A percentile compares a stretch with the other conserved stretches of the same genome.
These are phyloP conservation scores for Avicennia marina DNA, from an alignment of 257 asterid genomes.

Conservation along the genomic window DNA sequence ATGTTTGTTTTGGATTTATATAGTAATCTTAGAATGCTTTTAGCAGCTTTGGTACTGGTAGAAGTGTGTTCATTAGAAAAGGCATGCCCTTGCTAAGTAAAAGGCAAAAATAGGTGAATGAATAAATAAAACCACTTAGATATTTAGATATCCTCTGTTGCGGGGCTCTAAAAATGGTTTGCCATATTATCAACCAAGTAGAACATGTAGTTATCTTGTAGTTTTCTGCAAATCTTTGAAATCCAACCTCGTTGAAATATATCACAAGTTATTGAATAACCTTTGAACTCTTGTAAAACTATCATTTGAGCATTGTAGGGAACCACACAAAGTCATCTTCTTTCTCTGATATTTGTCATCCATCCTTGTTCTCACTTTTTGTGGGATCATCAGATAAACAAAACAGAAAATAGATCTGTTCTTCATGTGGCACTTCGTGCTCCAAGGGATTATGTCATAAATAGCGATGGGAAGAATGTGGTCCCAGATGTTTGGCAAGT, in stretches of 20 bases:
- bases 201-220: neutral
- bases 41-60: neutral
- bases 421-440: slow-evolving; percentile 98
- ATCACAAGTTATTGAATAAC: neutral
- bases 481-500: slow-evolving; percentile 98
- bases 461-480: slow-evolving; percentile 93
- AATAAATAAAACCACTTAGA: no score
- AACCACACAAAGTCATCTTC: no score
- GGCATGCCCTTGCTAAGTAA: no score
- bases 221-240: neutral
- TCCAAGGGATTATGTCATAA: slow-evolving; percentile 69
- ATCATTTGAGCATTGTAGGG: no score
- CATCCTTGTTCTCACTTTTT: neutral
- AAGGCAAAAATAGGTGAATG: no score
- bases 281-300: no score
- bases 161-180: slow-evolving; percentile 10
- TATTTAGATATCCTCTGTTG: no score
- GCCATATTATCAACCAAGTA: slow-evolving; percentile 11
- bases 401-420: slow-evolving; percentile 90
- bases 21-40: slow-evolving; percentile 3
- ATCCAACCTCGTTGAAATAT: slow-evolving; percentile 6
- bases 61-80: no score
- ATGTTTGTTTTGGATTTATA: no score
- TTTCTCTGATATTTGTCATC: no score
- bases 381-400: slow-evolving; percentile 66